Percentiles rank a stretch among this genome's conserved stretches.
Conservation (phyloP, 2,329 filamentous ascomycete genomes). For the Aspergillus sergii region DNA sequence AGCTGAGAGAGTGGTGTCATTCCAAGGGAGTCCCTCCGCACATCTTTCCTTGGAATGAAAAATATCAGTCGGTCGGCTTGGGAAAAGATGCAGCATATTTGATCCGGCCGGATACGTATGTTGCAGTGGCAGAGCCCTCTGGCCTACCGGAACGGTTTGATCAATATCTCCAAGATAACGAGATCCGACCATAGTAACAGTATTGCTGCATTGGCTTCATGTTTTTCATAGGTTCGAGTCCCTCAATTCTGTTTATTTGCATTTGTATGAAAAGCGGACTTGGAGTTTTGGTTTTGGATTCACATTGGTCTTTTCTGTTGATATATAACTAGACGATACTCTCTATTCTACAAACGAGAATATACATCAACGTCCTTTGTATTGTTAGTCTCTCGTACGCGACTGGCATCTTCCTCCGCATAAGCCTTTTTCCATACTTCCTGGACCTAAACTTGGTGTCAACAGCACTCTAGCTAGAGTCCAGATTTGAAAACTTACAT, state of each 20-base stretch:
- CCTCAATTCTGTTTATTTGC: neutral
- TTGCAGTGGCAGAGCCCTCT: slow-evolving; percentile 26
- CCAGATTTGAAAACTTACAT: slow-evolving; percentile 1
- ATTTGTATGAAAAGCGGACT: no score
- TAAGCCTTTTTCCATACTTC: slow-evolving; percentile 10
- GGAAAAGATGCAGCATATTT: slow-evolving; percentile 30
- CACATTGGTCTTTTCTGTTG: neutral
- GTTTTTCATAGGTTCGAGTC: rapidly evolving
- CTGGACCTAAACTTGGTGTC: slow-evolving; percentile 8
- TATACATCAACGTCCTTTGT: neutral
- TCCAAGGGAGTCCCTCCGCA: slow-evolving; percentile 21
- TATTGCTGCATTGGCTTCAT: rapidly evolving
- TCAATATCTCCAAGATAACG: slow-evolving; percentile 23
- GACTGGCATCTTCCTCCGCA: slow-evolving; percentile 9
- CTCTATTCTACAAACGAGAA: slow-evolving; percentile 1
- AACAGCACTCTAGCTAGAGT: neutral
- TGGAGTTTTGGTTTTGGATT: neutral
- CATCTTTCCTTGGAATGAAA: slow-evolving; percentile 28
- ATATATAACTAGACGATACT: neutral
- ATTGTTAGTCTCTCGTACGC: neutral
- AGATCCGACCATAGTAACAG: slow-evolving; percentile 9
- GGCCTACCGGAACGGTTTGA: slow-evolving; percentile 23
- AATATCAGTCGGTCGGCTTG: slow-evolving; percentile 26
- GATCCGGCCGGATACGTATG: slow-evolving; percentile 35
- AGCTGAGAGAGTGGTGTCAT: slow-evolving; percentile 29